A percentile compares a stretch with the other conserved stretches of the same genome.
Evolutionary conservation across 1,139 yeast genomes (phyloP).

Genomic region (Hemisphaericaspora subhashii): DNA sequence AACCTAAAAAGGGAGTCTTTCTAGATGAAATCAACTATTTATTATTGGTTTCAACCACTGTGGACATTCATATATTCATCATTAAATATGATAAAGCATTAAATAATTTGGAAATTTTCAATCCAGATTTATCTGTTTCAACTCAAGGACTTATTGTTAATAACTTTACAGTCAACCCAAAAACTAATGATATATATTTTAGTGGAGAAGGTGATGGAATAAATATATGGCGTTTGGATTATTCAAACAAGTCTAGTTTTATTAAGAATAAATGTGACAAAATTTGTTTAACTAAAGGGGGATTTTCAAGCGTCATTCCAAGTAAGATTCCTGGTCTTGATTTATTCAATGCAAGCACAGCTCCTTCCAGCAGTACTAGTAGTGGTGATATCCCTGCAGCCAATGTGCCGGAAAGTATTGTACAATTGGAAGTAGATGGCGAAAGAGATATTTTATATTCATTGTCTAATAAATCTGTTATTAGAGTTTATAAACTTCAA

Average conservation of each 20-base stretch:
- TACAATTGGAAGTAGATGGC: constrained; percentile 71
- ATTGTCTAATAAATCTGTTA: constrained; percentile 77
- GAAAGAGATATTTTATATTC: constrained; percentile 78
- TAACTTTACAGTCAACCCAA: constrained; percentile 57
- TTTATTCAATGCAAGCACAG: constrained; percentile 24
- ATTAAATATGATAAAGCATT: constrained; percentile 54
- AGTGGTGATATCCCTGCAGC: constrained; percentile 10
- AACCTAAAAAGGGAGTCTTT: constrained; percentile 79
- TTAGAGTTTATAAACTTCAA: constrained; percentile 69
- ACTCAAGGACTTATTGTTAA: constrained; percentile 76
- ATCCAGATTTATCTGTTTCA: constrained; percentile 80
- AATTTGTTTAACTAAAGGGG: constrained; percentile 72
- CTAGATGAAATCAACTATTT: constrained; percentile 73
- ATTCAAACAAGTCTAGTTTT: constrained; percentile 86
- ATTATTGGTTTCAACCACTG: constrained; percentile 76
- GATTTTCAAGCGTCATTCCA: constrained; percentile 61
- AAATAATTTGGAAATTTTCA: constrained; percentile 67
- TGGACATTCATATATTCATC: constrained; percentile 76
- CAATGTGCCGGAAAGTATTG: constrained; percentile 53
- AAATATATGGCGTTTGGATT: constrained; percentile 84
- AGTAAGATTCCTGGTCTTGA: constrained; percentile 49
- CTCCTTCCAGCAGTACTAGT: constrained; percentile 6
- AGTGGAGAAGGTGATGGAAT: constrained; percentile 75
- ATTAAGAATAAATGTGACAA: constrained; percentile 82
- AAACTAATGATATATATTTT: constrained; percentile 79